Base-by-base conservation (phyloP, 179 eudicot genomes). In the Corrigiola litoralis region DNA sequence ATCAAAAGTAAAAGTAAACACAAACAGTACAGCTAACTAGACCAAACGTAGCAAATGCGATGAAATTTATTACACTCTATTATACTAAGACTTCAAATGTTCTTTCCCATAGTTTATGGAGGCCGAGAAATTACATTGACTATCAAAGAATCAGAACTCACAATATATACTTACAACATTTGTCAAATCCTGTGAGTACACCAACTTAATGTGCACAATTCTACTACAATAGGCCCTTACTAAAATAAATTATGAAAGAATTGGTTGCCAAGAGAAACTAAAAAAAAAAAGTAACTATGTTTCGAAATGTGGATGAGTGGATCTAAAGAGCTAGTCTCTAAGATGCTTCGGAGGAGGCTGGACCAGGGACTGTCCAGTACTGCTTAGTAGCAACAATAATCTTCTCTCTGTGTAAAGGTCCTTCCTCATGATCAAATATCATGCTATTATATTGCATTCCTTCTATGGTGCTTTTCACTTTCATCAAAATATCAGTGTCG, bases 361-460 rank as follows among this genome's bases (percentile, higher is more conserved):
- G 17, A 24, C 41, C 17, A 61, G 75, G 75, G 13, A 72, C 56
- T 20, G 81, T 78, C 82, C 82, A 78, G 59, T 78, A 78, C 36
- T 78, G 69, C 66, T 80, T 73, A n/a, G 76, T 70, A 45, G 83
- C 88, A 58, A 86, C 75, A 66, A 86, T 56, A 1, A 84, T 57
- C 62, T 86, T 86, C 61, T 86, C 75, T 42, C 77, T 65, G 23
- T 75, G 12, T 7, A 47, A 51, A 18, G 92, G 88, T 9, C 92
- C 88, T 10, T 80, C 73, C 61, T 86, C 92, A 56, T 86, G 86
- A 68, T 86, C 92, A 48, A 60, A 71, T 31, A 84, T 73, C 41
- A 55, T 65, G 55, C 72, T 66, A n/a, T 74, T 52, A 79, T 82
- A 85, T 51, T 82, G 80, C 85, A 82, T 80, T 47, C 81, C 83